Evolutionary conservation across 2,329 filamentous ascomycete species (phyloP).

Genomic region (Fusarium piperis): DNA sequence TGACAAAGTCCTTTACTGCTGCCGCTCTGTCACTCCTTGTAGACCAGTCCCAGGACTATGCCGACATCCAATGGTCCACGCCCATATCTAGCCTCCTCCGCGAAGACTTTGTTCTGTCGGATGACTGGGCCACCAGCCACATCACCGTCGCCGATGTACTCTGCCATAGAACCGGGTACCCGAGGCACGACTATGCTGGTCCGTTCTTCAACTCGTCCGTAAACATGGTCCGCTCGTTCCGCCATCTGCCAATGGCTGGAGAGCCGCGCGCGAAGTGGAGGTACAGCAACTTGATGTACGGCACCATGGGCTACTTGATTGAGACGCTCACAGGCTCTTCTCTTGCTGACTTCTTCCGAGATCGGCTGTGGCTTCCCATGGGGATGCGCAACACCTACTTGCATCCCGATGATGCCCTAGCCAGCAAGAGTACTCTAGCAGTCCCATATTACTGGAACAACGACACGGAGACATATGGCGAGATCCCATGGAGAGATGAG

Average conservation of each 20-base stretch:
- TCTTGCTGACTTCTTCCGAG: slow-evolving; percentile 52
- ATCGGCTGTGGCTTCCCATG: slow-evolving; percentile 53
- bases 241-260: slow-evolving; percentile 54
- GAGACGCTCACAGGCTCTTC: slow-evolving; percentile 47
- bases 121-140: slow-evolving; percentile 53
- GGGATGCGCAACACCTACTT: slow-evolving; percentile 54
- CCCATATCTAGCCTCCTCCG: slow-evolving; percentile 55
- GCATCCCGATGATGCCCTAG: slow-evolving; percentile 29
- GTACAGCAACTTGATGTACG: slow-evolving; percentile 62
- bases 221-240: slow-evolving; percentile 50
- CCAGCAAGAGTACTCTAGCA: slow-evolving; percentile 43
- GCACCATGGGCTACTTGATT: slow-evolving; percentile 52
- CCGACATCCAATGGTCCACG: slow-evolving; percentile 55
- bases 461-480: slow-evolving; percentile 38
- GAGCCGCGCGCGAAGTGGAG: slow-evolving; percentile 55
- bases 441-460: slow-evolving; percentile 52
- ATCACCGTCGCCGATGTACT: slow-evolving; percentile 62
- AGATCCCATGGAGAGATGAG: slow-evolving; percentile 29
- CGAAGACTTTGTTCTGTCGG: slow-evolving; percentile 58
- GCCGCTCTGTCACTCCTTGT: slow-evolving; percentile 59
- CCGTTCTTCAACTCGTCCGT: slow-evolving; percentile 10
- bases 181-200: slow-evolving; percentile 49
- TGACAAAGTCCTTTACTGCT: slow-evolving; percentile 63
- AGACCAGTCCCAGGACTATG: slow-evolving; percentile 52
- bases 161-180: slow-evolving; percentile 59